Evolutionary conservation across 805 yeast species (phyloP).

Genomic region (Starmerella sp.): DNA sequence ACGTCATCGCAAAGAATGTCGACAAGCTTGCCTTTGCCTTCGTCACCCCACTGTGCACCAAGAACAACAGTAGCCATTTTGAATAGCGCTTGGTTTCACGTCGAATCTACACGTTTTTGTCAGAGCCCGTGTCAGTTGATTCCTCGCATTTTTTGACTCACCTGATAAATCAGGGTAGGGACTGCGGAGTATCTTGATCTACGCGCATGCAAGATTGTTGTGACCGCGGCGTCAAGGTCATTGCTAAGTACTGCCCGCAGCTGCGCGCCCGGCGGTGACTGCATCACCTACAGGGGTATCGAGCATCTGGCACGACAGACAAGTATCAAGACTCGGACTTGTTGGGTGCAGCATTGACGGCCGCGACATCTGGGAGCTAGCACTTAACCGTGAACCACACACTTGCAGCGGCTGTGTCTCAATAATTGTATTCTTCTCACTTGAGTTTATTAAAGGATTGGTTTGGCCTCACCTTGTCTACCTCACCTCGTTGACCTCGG

Average conservation of each 20-base stretch:
- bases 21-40: constrained; percentile 97
- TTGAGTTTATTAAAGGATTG: no score
- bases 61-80: constrained; percentile 80
- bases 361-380: constrained; percentile 68
- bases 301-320: constrained; percentile 47
- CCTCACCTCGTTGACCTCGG: no score
- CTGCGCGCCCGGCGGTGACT: constrained; percentile 52
- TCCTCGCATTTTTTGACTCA: neutral
- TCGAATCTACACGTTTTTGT: neutral
- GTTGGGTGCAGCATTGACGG: constrained; percentile 84
- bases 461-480: no score
- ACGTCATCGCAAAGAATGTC: constrained; percentile 89
- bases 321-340: constrained; percentile 55
- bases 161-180: neutral
- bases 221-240: constrained; percentile 61
- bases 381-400: constrained; percentile 38
- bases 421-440: constrained; percentile 58
- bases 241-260: constrained; percentile 49
- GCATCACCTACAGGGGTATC: constrained; percentile 61
- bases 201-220: constrained; percentile 68
- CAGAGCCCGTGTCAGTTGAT: neutral
- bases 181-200: constrained; percentile 44
- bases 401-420: constrained; percentile 55
- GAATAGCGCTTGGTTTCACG: neutral
- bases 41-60: constrained; percentile 99